Evolutionary conservation across 176 grass and related monocot species (phyloP).

Genomic region (Carex parvula): DNA sequence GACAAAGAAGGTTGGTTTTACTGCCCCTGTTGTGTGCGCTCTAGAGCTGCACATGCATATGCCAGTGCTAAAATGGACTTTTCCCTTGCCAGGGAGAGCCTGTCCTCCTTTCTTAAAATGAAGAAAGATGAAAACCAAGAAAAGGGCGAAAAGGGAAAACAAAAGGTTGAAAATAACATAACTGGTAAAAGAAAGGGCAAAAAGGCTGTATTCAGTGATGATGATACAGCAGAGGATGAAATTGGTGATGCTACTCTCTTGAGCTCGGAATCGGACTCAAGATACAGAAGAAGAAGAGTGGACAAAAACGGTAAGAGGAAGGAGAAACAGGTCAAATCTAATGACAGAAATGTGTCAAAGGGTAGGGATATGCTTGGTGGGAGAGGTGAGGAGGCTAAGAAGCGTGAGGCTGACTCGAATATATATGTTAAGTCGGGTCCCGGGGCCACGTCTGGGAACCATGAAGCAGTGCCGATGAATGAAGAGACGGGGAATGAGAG

Average conservation of each 20-base stretch:
- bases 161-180: background rate
- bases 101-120: slow-evolving; percentile 5
- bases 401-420: too few species aligned
- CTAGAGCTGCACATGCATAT: slow-evolving; percentile 12
- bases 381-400: background rate
- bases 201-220: background rate
- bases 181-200: slow-evolving; percentile 2
- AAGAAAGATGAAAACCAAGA: slow-evolving; percentile 8
- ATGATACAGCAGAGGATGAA: background rate
- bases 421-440: too few species aligned
- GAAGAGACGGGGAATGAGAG: too few species aligned
- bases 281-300: background rate
- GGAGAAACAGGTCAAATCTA: slow-evolving; percentile 2
- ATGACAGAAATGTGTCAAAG: background rate
- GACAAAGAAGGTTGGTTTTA: slow-evolving; percentile 15
- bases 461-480: too few species aligned
- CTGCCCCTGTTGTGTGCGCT: slow-evolving; percentile 19
- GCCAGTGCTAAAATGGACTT: slow-evolving; percentile 10
- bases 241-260: background rate
- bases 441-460: too few species aligned
- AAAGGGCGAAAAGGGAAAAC: background rate
- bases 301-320: background rate
- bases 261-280: background rate
- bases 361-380: background rate
- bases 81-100: background rate